Evolutionary conservation across 169 alveolate species (phyloP).

Genomic region (Cryptosporidium tyzzeri): DNA sequence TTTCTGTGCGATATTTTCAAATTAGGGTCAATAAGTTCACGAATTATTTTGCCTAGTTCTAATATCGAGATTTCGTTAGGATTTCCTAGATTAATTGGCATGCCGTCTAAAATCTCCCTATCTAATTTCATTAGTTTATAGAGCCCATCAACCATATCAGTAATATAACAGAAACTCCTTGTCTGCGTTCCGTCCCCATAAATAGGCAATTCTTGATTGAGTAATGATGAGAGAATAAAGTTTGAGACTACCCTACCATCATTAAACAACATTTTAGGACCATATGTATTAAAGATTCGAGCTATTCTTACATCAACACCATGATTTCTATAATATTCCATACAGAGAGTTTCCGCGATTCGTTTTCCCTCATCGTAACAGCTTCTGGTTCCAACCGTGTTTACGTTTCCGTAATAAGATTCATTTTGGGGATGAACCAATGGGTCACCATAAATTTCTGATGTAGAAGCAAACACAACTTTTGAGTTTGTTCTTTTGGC

Average conservation of each 20-base stretch:
- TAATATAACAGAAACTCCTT: conserved; percentile 84
- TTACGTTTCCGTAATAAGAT: conserved; percentile 84
- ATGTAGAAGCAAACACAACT: conserved; percentile 82
- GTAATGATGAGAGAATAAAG: conserved; percentile 81
- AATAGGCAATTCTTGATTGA: conserved; percentile 79
- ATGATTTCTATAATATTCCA: conserved; percentile 80
- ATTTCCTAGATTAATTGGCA: conserved; percentile 85
- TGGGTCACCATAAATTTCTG: conserved; percentile 86
- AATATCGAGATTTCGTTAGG: conserved; percentile 83
- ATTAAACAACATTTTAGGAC: conserved; percentile 83
- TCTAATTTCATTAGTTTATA: conserved; percentile 81
- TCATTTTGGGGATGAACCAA: conserved; percentile 83
- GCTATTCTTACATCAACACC: conserved; percentile 83
- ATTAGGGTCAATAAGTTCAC: conserved; percentile 74
- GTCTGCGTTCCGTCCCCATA: conserved; percentile 88
- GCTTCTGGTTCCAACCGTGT: conserved; percentile 83
- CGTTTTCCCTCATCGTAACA: conserved; percentile 87
- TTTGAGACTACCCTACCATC: conserved; percentile 86
- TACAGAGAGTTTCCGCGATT: conserved; percentile 83
- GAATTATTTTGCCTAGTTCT: conserved; percentile 82
- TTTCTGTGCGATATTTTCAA: conserved; percentile 51
- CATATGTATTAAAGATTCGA: conserved; percentile 84
- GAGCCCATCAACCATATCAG: conserved; percentile 84
- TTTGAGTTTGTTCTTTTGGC: conserved; percentile 82
- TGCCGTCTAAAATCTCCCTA: conserved; percentile 53